Evolutionary conservation across 352 stramenopile species (phyloP), one percentile per base, ranked within the genome.

Genomic region (Phytophthora idaei): DNA sequence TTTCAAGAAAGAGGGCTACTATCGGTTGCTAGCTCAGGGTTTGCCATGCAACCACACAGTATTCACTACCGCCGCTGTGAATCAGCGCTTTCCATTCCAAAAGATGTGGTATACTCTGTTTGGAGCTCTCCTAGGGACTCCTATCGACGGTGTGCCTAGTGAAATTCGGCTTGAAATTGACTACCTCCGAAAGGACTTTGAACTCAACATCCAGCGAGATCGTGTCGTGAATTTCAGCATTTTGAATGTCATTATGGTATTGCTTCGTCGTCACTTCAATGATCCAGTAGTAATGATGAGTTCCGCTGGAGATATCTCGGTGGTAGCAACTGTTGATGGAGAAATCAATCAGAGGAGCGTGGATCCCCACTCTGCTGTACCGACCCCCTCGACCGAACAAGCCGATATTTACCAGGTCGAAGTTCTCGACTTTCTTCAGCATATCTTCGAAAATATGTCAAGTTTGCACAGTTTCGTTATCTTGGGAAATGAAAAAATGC

Each of bases 61-160:
- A 9, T 83, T 83, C 17, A 61, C 21, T 25, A 51, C 32, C 57
- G 21, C 44, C 50, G n/a, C 34, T 25, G 32, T 58, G 36, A 17
- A 65, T 61, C 15, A 45, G 7, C 31, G 42, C 12, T 90, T 93
- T 32, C 83, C 81, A 2, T 90, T 93, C 39, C 61, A 90, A 17
- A 75, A 90, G 12, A 78, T 90, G 71, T 93, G 81, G 81, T 90
- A 90, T 52, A 64, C 74, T 36, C 68, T 93, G 4, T 79, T 93
- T 57, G 88, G 82, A 48, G 84, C 80, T 42, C 32, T 91, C 45
- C 64, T 93, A 44, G 85, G 85, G 1, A 72, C 79, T 28, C 81
- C 85, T 0, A 75, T 88, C 8, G 83, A 91, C n/a, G 83, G 81
- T 0, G 70, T 87, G 29, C 79, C 85, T 15, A 71, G 84, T 70